Base-by-base conservation (phyloP, 768 basidiomycete species). In the Multifurca ochricompacta region DNA sequence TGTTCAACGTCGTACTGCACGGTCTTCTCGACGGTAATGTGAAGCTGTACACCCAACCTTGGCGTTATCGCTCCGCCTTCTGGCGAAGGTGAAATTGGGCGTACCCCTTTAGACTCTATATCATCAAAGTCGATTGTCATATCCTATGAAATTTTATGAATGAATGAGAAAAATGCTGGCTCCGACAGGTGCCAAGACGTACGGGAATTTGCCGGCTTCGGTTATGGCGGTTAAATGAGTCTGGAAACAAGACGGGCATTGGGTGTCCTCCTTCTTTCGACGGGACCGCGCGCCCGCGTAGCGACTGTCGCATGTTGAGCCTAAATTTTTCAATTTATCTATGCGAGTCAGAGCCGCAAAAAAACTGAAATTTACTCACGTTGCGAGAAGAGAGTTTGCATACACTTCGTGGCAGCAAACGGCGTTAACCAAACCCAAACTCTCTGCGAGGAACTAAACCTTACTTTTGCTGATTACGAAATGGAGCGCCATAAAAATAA, bases 401-500 rank as follows among this genome's bases (percentile, higher is more conserved):
- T 61, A 61, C 47, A 61, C 59, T 61, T 8, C n/a, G n/a, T n/a
- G n/a, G n/a, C 6, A 13, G 21, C 19, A 39, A 19, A 27, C n/a
- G 13, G 3, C 11, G 27, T 36, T 36, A 44, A 35, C 10, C 30
- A 39, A 25, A 54, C 36, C 16, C 19, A 6, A 27, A 14, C 11
- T 16, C 10, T 5, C 27, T 6, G 14, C 10, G 8, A 21, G 27
- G 13, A 27, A 21, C 13, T 18, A 5, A 31, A 23, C 19, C 46
- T 51, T 49, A 62, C 61, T 46, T 42, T 62, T 62, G 27, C 44
- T 40, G 34, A 62, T 61, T 5, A 32, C 50, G 31, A 62, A 62
- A 52, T 62, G 61, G 8, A 62, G 25, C 11, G 54, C 59, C 41
- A 62, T 52, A 30, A 62, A 62, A 32, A 62, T 30, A 21, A 62